phyloP scores from a whole-genome alignment of 148 eudicot genomes.

The Polygonum aviculare region DNA sequence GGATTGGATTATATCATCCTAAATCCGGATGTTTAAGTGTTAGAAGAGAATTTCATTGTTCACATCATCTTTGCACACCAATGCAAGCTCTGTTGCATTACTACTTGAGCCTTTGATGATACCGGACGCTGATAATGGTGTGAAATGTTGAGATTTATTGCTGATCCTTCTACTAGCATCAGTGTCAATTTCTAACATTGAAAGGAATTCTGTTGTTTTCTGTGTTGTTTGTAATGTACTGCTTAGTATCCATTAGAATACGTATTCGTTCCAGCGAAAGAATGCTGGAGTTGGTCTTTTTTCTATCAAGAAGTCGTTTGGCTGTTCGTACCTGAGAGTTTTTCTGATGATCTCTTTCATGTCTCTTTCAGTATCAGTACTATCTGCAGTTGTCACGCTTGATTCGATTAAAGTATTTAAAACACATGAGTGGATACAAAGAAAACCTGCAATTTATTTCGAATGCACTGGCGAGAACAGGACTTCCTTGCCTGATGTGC shows the following conservation, averaged over 20 bases:
- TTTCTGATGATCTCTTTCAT: background rate
- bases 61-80: background rate
- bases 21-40: background rate
- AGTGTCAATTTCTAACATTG: background rate
- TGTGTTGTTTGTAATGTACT: background rate
- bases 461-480: slow-evolving; percentile 44
- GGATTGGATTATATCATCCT: background rate
- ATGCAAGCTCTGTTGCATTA: background rate
- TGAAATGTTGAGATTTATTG: background rate
- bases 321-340: background rate
- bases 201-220: background rate
- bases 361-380: slow-evolving; percentile 23
- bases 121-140: background rate
- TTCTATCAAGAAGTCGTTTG: background rate
- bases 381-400: slow-evolving; percentile 41
- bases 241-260: background rate
- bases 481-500: slow-evolving; percentile 48
- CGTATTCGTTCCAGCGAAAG: background rate
- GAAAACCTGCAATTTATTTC: slow-evolving; percentile 38
- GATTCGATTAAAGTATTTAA: slow-evolving; percentile 36
- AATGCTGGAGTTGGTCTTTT: background rate
- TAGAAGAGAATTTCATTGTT: background rate
- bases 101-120: background rate
- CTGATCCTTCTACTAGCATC: background rate
- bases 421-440: slow-evolving; percentile 41